Conservation (phyloP, 2,329 filamentous ascomycete species). For the Fusarium phyllophilum region DNA sequence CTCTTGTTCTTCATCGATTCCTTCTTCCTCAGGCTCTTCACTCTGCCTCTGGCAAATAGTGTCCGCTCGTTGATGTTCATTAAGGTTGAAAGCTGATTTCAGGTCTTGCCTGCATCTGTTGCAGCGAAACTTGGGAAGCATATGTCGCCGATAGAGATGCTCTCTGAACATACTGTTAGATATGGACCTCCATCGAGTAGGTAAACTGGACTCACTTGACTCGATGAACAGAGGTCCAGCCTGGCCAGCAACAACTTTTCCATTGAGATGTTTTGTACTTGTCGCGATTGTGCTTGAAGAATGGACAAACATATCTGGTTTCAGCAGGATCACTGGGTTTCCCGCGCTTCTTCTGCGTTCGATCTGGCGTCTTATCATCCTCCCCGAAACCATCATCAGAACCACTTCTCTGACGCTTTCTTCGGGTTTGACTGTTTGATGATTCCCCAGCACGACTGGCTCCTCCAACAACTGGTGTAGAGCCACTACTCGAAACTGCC, state of each 20-base stretch:
- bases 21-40: background rate
- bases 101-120: conserved; percentile 1
- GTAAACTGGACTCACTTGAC: background rate
- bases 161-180: background rate
- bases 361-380: background rate
- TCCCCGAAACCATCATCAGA: background rate
- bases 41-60: background rate
- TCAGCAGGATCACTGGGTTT: background rate
- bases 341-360: background rate
- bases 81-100: background rate
- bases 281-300: background rate
- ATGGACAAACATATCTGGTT: background rate
- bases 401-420: background rate
- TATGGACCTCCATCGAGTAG: fast-evolving
- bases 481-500: background rate
- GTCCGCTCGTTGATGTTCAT: background rate
- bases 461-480: background rate
- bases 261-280: background rate
- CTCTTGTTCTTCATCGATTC: background rate
- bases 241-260: background rate
- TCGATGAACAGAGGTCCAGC: background rate
- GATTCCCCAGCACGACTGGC: background rate
- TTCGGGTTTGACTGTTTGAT: background rate
- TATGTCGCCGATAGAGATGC: background rate
- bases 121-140: background rate